Percentiles rank a stretch among this genome's conserved stretches.
phyloP scores from a whole-genome alignment of 805 yeast species.

The Torulaspora delbrueckii region DNA sequence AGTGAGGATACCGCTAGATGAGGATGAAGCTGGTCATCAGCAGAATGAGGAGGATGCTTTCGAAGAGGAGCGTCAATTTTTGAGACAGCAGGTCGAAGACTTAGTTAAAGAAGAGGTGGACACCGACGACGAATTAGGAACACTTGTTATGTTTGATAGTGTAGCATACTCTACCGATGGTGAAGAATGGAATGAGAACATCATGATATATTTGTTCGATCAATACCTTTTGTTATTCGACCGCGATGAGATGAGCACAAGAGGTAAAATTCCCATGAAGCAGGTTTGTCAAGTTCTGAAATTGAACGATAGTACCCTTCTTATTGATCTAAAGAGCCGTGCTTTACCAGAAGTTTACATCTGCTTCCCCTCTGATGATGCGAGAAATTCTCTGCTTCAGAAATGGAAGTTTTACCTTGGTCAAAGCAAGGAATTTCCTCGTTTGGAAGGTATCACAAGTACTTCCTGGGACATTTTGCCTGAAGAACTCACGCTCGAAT shows the following conservation, averaged over 20 bases:
- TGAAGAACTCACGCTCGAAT: conserved; percentile 26
- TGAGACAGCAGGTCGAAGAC: conserved; percentile 6
- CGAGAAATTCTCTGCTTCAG: conserved; percentile 30
- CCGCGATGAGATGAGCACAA: conserved; percentile 23
- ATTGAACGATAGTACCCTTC: conserved; percentile 25
- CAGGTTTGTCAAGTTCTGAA: conserved; percentile 35
- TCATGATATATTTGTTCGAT: conserved; percentile 16
- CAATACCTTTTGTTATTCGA: conserved; percentile 20
- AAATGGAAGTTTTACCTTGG: conserved; percentile 41
- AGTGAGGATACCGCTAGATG: conserved; percentile 2
- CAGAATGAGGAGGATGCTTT: neutral
- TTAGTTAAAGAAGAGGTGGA: conserved; percentile 11
- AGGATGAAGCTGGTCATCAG: neutral
- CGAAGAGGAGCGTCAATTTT: neutral
- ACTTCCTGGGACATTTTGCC: conserved; percentile 46
- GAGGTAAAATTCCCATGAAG: conserved; percentile 41
- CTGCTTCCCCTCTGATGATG: conserved; percentile 26
- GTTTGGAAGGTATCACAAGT: conserved; percentile 44
- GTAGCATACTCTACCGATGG: conserved; percentile 43
- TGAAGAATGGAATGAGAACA: conserved; percentile 37
- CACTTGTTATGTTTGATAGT: conserved; percentile 39
- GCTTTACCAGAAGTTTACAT: conserved; percentile 42
- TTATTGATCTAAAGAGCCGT: conserved; percentile 39
- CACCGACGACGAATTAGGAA: conserved; percentile 8
- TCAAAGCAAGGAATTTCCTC: conserved; percentile 8